Conservation (phyloP, 2,329 filamentous ascomycete species). For the Diaporthe helianthi region DNA sequence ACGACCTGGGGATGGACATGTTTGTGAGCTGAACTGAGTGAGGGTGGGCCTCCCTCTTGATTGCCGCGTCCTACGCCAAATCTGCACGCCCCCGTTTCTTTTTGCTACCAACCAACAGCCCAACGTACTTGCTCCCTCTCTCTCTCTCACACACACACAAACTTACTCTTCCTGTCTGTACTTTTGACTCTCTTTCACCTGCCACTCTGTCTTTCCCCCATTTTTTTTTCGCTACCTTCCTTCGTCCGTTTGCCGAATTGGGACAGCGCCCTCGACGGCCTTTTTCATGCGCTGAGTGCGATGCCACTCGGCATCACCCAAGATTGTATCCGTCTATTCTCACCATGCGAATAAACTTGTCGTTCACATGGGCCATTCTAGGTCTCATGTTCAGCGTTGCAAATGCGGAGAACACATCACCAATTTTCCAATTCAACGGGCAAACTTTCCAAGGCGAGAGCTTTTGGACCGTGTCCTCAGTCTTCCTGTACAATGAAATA, state of each 20-base stretch:
- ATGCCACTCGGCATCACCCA: constrained; percentile 7
- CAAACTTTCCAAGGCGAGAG: background rate
- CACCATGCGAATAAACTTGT: constrained; percentile 12
- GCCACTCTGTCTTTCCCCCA: background rate
- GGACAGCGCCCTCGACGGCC: background rate
- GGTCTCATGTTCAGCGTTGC: background rate
- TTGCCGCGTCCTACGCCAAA: constrained; percentile 17
- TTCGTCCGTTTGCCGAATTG: background rate
- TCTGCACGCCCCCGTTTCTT: constrained; percentile 14
- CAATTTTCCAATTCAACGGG: background rate
- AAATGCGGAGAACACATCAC: background rate
- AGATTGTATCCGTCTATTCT: background rate
- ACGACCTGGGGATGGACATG: background rate
- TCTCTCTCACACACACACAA: no score
- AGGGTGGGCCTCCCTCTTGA: constrained; percentile 3
- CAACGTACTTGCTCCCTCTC: background rate
- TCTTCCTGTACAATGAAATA: background rate
- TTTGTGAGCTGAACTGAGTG: constrained; percentile 11
- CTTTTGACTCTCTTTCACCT: background rate
- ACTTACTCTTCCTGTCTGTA: background rate
- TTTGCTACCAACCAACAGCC: constrained; percentile 6
- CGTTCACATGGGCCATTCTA: background rate
- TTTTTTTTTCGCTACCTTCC: background rate
- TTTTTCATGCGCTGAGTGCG: background rate
- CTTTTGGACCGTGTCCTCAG: background rate